Evolutionary conservation across 345 rosid genomes (phyloP).

Genomic region (Cochlearia excelsa): DNA sequence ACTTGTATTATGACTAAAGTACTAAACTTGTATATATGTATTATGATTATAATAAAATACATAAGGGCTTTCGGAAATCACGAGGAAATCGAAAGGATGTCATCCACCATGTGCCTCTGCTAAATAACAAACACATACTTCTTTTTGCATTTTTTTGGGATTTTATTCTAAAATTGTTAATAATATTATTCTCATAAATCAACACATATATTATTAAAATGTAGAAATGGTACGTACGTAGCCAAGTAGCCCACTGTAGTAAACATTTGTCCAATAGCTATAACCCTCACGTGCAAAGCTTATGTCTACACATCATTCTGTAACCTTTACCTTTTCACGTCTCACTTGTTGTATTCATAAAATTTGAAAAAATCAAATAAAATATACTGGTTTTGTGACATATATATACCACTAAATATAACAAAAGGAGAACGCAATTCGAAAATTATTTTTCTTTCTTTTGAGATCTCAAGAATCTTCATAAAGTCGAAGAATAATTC

Average conservation of each 20-base stretch:
- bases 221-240: conserved; percentile 20
- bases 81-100: conserved; percentile 37
- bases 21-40: neutral
- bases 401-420: no score
- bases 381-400: neutral
- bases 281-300: conserved; percentile 31
- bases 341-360: no score
- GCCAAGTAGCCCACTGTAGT: conserved; percentile 20
- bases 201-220: conserved; percentile 11
- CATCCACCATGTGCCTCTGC: conserved; percentile 35
- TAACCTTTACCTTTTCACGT: conserved; percentile 1
- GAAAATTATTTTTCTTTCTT: no score
- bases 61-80: conserved; percentile 34
- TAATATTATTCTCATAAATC: conserved; percentile 24
- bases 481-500: no score
- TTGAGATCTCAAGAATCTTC: no score
- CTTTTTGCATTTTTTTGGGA: conserved; percentile 22
- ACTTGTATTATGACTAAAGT: no score
- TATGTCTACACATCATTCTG: neutral
- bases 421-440: no score
- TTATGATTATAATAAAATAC: neutral
- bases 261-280: conserved; percentile 29
- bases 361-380: neutral
- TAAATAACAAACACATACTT: conserved; percentile 36
- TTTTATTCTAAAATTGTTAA: neutral